Conservation (phyloP, 441 rosid species). For the Eruca vesicaria region DNA sequence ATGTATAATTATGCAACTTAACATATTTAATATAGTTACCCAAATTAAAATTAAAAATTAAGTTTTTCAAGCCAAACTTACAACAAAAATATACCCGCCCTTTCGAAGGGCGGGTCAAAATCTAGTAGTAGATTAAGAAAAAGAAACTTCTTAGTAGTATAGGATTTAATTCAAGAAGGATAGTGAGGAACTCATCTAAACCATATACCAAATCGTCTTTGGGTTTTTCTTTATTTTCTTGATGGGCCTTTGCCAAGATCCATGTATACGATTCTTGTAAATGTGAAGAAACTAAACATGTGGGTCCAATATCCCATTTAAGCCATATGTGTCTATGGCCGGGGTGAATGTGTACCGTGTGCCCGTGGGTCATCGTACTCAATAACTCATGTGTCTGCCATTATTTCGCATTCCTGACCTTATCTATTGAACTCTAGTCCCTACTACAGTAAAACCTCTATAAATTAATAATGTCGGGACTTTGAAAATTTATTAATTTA, state of each 20-base stretch:
- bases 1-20: no score
- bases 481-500: no score
- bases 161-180: not conserved
- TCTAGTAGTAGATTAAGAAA: no score
- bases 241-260: slow-evolving; percentile 1
- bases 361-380: slow-evolving; percentile 28
- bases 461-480: no score
- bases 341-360: slow-evolving; percentile 26
- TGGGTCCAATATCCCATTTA: slow-evolving; percentile 26
- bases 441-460: no score
- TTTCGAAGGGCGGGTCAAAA: no score
- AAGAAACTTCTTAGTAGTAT: not conserved
- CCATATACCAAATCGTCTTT: not conserved
- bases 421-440: slow-evolving; percentile 21
- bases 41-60: no score
- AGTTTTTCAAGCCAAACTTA: no score
- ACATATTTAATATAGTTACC: no score
- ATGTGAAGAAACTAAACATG: not conserved
- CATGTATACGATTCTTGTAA: not conserved
- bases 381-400: slow-evolving; percentile 4
- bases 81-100: no score
- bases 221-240: not conserved
- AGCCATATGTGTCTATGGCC: slow-evolving; percentile 10
- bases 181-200: not conserved
- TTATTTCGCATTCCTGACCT: slow-evolving; percentile 22